Evolutionary conservation across 345 rosid species (phyloP), one percentile per base, ranked within the genome.

Genomic region (Salix brachista): DNA sequence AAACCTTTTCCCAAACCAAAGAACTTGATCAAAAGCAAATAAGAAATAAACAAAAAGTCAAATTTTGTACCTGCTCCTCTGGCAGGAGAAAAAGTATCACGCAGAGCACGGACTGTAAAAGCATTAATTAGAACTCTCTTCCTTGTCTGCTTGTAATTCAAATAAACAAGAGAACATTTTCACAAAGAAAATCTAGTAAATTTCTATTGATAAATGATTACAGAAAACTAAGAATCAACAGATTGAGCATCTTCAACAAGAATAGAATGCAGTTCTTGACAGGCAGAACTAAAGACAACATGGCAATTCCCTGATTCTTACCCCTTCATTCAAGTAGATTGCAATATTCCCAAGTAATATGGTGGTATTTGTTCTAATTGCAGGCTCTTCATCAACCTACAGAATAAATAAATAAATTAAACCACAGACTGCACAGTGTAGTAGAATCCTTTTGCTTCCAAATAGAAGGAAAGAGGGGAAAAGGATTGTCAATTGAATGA

Each of bases 381-480:
- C 98, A 71, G 99, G 90, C 82, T 96, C 99, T 85, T 96, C 99
- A 85, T 96, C 99, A 84, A 94, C 97, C 99, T 96, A 82, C 71
- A 67, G 46, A 42, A 81, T 80, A 72, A 36, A 81, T 39, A 72
- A 81, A 64, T 71, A 13, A 13, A 72, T 37, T 75, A 67, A 79
- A 79, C 58, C 21, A 67, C 68, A 60, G 70, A 67, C 73, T 26
- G 65, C 41, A 50, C 9, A 50, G 52, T 19, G 79, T 42, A 54
- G 12, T 19, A 50, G 34, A 65, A 72, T 58, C 32, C 72, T 11
- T 50, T 54, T 21, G 21, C 21, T 62, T 28, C 18, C 65, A 10
- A 56, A 72, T 36, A 18, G 48, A 18, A 32, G 34, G 30, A 23
- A 48, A 65, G 34, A n/a, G 5, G 23, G 26, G 58, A 18, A 54